phyloP scores from a whole-genome alignment of 2,329 filamentous ascomycete genomes.

The Amesomyces nigricolor region DNA sequence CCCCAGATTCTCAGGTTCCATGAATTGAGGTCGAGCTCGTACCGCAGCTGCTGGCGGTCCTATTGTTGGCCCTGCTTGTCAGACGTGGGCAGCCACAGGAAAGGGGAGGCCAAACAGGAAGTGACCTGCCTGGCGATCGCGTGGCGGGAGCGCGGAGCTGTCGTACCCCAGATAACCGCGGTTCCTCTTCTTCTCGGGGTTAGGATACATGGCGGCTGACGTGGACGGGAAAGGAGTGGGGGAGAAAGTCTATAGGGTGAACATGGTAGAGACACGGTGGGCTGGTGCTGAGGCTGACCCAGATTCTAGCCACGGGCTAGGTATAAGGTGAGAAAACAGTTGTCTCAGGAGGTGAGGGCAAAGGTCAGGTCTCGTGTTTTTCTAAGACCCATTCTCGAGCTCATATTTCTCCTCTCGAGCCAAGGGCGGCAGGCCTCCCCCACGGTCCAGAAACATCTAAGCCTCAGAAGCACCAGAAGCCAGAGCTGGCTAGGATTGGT shows the following conservation, averaged over 20 bases:
- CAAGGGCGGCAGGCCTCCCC: background rate
- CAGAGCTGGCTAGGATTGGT: constrained; percentile 2
- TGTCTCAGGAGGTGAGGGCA: background rate
- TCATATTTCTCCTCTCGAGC: background rate
- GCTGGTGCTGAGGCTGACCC: background rate
- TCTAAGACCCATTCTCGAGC: background rate
- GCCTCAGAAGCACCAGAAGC: background rate
- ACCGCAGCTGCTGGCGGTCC: constrained; percentile 48
- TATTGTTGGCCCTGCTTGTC: constrained; percentile 24
- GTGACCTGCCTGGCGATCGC: constrained; percentile 42
- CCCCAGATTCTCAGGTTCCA: constrained; percentile 52
- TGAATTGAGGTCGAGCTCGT: constrained; percentile 49
- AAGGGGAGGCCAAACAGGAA: background rate
- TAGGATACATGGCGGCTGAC: constrained; percentile 30
- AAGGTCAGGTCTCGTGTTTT: background rate
- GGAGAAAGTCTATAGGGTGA: constrained; percentile 6
- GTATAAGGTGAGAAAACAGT: background rate
- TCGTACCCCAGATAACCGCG: constrained; percentile 47
- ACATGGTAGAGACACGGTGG: background rate
- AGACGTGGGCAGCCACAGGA: background rate
- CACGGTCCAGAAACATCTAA: constrained; percentile 5
- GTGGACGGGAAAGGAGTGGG: constrained; percentile 10
- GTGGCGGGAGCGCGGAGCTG: constrained; percentile 45
- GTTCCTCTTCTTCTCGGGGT: constrained; percentile 37
- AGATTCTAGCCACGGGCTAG: background rate